Evolutionary conservation across 306 rosid genomes (phyloP).

Genomic region (Phaseolus lunatus): DNA sequence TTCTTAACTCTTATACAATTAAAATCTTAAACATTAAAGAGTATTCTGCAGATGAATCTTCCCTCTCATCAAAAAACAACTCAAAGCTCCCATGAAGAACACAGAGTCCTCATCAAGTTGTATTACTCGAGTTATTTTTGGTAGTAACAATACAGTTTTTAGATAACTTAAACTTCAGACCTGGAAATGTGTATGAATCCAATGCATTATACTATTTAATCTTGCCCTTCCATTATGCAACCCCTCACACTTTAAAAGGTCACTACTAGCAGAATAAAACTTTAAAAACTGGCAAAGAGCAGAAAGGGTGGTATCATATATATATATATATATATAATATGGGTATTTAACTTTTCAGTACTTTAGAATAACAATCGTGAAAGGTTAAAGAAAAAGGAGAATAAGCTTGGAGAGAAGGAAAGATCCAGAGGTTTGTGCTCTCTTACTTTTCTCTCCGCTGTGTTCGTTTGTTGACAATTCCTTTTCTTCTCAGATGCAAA

Average conservation of each 20-base stretch:
- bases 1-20: too few relatives aligned
- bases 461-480: constrained; percentile 9
- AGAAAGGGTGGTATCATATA: constrained; percentile 39
- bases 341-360: constrained; percentile 37
- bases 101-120: too few relatives aligned
- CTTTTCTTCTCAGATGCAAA: constrained; percentile 3
- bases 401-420: constrained; percentile 42
- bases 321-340: constrained; percentile 24
- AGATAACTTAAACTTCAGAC: too few relatives aligned
- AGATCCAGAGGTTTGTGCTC: constrained; percentile 50
- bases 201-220: not conserved
- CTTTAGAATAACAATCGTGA: constrained; percentile 40
- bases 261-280: constrained; percentile 40
- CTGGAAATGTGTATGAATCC: too few relatives aligned
- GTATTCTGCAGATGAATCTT: too few relatives aligned
- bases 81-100: too few relatives aligned
- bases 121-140: too few relatives aligned
- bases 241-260: constrained; percentile 44
- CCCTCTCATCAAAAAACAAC: too few relatives aligned
- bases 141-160: too few relatives aligned
- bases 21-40: too few relatives aligned
- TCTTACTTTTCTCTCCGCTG: not conserved
- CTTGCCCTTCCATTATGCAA: constrained; percentile 39
- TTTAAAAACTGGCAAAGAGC: constrained; percentile 44
- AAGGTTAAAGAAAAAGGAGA: constrained; percentile 34